Conservation (phyloP, 192 early-diverging fungal genomes). For the Rhizophagus clarus region DNA sequence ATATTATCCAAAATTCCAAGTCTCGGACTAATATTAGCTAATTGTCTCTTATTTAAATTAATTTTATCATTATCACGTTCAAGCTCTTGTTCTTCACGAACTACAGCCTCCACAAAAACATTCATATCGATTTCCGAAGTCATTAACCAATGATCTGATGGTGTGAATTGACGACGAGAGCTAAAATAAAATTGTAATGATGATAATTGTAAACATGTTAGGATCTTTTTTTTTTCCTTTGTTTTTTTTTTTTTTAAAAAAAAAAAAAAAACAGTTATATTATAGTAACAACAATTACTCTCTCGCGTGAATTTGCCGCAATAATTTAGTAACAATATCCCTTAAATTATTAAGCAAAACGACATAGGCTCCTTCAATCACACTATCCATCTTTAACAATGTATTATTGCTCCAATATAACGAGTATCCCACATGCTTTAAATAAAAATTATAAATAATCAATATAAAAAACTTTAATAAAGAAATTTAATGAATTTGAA, state of each 20-base stretch:
- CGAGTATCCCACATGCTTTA: slow-evolving; percentile 72
- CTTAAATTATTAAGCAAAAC: slow-evolving; percentile 54
- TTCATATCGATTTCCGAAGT: slow-evolving; percentile 58
- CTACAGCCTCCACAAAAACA: slow-evolving; percentile 54
- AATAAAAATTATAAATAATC: neutral
- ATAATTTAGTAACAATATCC: slow-evolving; percentile 62
- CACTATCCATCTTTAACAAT: slow-evolving; percentile 41
- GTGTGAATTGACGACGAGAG: slow-evolving; percentile 69
- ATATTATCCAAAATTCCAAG: slow-evolving; percentile 74
- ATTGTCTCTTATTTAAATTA: slow-evolving; percentile 31
- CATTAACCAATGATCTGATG: slow-evolving; percentile 70
- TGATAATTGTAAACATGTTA: neutral
- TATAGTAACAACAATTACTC: slow-evolving; percentile 51
- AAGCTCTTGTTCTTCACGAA: slow-evolving; percentile 55
- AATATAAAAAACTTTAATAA: neutral
- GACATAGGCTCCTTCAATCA: slow-evolving; percentile 39
- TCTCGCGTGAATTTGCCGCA: slow-evolving; percentile 76
- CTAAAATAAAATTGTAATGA: slow-evolving; percentile 34
- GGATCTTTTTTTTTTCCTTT: neutral
- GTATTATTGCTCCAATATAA: slow-evolving; percentile 67
- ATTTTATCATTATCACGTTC: slow-evolving; percentile 37
- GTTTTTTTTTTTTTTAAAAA: neutral
- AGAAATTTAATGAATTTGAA: neutral
- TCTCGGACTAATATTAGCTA: slow-evolving; percentile 52
- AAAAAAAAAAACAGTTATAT: neutral